phyloP scores from a whole-genome alignment of 345 rosid genomes.

The Euphorbia peplus region DNA sequence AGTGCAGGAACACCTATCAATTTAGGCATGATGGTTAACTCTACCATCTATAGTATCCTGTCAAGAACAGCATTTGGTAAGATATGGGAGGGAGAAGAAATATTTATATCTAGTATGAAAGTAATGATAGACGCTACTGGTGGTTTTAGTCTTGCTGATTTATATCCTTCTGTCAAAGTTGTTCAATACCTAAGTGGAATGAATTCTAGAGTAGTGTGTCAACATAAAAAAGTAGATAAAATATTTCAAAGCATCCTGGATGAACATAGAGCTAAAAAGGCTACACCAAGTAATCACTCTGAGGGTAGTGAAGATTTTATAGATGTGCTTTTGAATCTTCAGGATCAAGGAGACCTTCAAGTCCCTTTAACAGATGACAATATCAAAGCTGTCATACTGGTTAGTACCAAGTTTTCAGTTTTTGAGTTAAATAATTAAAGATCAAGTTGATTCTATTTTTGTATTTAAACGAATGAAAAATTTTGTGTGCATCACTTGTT shows the following conservation, averaged over 20 bases:
- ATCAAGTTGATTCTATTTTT: neutral
- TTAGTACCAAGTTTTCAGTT: neutral
- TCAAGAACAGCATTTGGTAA: neutral
- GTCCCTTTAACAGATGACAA: constrained; percentile 4
- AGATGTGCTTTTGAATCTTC: constrained; percentile 1
- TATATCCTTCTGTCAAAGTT: constrained; percentile 1
- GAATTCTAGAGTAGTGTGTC: neutral
- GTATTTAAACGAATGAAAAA: too few species aligned
- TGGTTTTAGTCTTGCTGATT: constrained; percentile 3
- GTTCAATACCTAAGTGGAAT: neutral
- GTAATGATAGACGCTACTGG: neutral
- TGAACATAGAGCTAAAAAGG: neutral
- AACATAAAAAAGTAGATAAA: neutral
- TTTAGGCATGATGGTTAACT: constrained; percentile 3
- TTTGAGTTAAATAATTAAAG: neutral
- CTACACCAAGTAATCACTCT: neutral
- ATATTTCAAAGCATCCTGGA: neutral
- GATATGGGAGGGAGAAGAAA: neutral
- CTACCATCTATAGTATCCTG: neutral
- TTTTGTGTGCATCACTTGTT: neutral
- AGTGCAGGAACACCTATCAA: neutral
- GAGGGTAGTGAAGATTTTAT: neutral
- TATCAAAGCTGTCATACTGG: constrained; percentile 3
- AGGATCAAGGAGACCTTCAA: neutral
- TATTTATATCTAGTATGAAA: neutral